Evolutionary conservation across 2,329 filamentous ascomycete species (phyloP).

Genomic region (Anisogramma anomala): DNA sequence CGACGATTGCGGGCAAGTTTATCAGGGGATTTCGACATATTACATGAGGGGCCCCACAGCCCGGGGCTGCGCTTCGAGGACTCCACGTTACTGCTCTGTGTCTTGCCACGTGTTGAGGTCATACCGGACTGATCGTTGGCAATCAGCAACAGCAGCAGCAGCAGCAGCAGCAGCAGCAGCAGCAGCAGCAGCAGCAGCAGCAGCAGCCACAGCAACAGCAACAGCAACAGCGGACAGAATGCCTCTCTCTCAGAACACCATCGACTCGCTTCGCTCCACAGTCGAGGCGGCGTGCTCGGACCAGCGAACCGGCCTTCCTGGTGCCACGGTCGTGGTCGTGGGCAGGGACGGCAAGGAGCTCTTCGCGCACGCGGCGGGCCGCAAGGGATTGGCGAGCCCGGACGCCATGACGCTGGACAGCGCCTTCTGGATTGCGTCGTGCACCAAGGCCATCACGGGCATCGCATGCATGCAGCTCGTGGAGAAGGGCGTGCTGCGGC

Average conservation of each 20-base stretch:
- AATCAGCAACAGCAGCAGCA: too few species aligned
- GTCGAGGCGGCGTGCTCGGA: constrained; percentile 29
- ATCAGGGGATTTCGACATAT: too few species aligned
- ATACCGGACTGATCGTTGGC: too few species aligned
- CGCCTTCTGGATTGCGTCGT: constrained; percentile 48
- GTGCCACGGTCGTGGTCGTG: constrained; percentile 34
- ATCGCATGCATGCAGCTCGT: constrained; percentile 47
- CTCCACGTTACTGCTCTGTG: too few species aligned
- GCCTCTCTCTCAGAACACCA: constrained; percentile 15
- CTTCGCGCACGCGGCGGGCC: constrained; percentile 37
- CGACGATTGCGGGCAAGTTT: too few species aligned
- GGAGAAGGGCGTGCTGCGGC: constrained; percentile 21
- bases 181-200: too few species aligned
- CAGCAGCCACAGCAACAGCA: too few species aligned
- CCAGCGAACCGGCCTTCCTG: constrained; percentile 30
- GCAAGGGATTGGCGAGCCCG: constrained; percentile 25
- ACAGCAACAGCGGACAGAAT: constrained; percentile 4
- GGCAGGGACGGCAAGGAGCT: constrained; percentile 35
- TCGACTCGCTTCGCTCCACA: constrained; percentile 18
- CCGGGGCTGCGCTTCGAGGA: too few species aligned
- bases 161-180: too few species aligned
- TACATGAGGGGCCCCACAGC: too few species aligned
- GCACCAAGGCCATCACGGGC: constrained; percentile 43
- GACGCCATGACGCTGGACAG: constrained; percentile 30
- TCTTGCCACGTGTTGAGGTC: too few species aligned